Percentiles rank a stretch among this genome's conserved stretches.
These are phyloP conservation scores for Usnea hakonensis DNA, from an alignment of 495 filamentous ascomycete species.

Conservation along the genomic window DNA sequence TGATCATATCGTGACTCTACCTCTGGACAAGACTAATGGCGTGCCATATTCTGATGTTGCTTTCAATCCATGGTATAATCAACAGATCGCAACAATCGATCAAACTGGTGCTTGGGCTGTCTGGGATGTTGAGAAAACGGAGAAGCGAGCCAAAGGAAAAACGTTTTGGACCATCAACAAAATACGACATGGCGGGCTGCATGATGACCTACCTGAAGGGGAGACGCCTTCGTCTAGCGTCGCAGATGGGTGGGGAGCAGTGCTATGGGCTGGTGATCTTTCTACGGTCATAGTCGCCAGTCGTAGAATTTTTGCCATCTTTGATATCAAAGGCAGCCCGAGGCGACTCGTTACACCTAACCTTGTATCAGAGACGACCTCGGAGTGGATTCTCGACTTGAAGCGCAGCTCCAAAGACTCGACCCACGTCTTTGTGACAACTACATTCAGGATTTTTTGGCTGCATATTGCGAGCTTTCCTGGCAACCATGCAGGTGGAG, in stretches of 20 bases:
- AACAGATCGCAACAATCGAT: constrained; percentile 68
- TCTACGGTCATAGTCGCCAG: constrained; percentile 42
- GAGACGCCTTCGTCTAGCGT: neutral
- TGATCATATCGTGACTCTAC: constrained; percentile 53
- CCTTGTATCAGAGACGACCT: constrained; percentile 31
- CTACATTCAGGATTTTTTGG: constrained; percentile 40
- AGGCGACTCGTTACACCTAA: constrained; percentile 29
- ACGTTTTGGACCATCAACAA: constrained; percentile 24
- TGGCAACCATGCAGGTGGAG: constrained; percentile 12
- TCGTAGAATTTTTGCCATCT: constrained; percentile 33
- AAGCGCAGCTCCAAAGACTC: constrained; percentile 38
- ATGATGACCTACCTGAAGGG: neutral
- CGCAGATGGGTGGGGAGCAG: constrained; percentile 44
- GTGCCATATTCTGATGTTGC: constrained; percentile 59
- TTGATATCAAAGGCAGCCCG: constrained; percentile 31
- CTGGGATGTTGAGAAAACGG: constrained; percentile 55
- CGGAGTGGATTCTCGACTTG: constrained; percentile 50
- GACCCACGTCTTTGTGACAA: constrained; percentile 50
- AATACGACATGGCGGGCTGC: constrained; percentile 14
- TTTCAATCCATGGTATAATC: constrained; percentile 68
- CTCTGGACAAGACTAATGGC: constrained; percentile 46
- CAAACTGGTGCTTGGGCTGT: constrained; percentile 65
- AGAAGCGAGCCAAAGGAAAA: constrained; percentile 25
- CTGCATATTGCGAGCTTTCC: constrained; percentile 26
- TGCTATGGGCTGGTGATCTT: constrained; percentile 43